A percentile compares a stretch with the other conserved stretches of the same genome.
phyloP scores from a whole-genome alignment of 768 basidiomycete species.

The Boletus reticuloceps region DNA sequence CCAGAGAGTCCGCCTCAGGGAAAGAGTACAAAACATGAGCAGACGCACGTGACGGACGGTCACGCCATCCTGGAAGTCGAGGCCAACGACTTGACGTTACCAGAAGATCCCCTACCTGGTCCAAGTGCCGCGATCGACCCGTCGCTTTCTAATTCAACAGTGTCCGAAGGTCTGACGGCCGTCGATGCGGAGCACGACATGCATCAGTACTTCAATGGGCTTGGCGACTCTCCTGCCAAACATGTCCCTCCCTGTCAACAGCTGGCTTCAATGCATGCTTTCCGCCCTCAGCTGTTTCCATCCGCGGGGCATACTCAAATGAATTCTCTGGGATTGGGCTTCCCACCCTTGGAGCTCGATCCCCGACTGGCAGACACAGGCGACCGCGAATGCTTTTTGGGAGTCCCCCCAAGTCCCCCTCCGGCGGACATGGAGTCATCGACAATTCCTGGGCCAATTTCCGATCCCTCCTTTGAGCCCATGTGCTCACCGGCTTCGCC shows the following conservation, averaged over 20 bases:
- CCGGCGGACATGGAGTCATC: background rate
- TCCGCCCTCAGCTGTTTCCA: constrained; percentile 7
- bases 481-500: constrained; percentile 2
- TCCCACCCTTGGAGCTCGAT: constrained; percentile 8
- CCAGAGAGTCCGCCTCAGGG: background rate
- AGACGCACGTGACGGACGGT: background rate
- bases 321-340: constrained; percentile 1
- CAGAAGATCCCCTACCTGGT: background rate
- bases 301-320: background rate
- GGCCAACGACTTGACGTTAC: background rate
- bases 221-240: constrained; percentile 22
- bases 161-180: background rate
- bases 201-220: constrained; percentile 26
- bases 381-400: constrained; percentile 23
- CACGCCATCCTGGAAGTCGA: background rate
- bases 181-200: constrained; percentile 23
- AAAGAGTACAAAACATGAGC: background rate
- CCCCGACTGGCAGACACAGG: constrained; percentile 2
- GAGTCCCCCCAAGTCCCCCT: constrained; percentile 26
- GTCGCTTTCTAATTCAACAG: background rate
- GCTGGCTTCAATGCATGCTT: constrained; percentile 1
- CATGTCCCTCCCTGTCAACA: background rate
- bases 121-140: background rate
- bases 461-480: background rate
- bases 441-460: background rate